Evolutionary conservation across 257 asterid genomes (phyloP).

Genomic region (Plectranthus barbatus): DNA sequence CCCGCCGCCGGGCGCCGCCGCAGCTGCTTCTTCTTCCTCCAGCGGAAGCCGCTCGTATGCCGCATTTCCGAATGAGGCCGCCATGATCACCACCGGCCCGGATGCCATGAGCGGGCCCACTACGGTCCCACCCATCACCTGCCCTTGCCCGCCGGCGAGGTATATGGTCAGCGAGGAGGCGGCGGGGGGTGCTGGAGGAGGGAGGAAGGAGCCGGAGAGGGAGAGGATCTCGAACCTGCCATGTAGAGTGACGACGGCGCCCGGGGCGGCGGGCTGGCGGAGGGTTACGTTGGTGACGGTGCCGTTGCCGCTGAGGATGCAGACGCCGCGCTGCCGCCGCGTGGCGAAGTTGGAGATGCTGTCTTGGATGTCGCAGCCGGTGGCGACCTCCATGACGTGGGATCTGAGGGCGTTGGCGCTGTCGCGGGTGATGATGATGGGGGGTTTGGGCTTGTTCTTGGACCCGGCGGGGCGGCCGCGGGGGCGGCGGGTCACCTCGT

Average conservation of each 20-base stretch:
- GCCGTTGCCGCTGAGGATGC: conserved; percentile 75
- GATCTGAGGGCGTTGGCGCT: too few relatives aligned
- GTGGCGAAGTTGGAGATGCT: conserved; percentile 71
- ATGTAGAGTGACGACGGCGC: conserved; percentile 77
- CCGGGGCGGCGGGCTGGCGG: conserved; percentile 73
- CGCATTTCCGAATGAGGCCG: conserved; percentile 89
- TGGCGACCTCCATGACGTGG: conserved; percentile 70
- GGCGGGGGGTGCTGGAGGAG: conserved; percentile 88
- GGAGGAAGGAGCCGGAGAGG: conserved; percentile 75
- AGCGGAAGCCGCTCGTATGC: conserved; percentile 88
- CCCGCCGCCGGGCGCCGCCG: conserved; percentile 20
- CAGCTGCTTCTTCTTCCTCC: conserved; percentile 57
- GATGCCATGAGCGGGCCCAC: conserved; percentile 76
- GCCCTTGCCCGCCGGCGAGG: too few relatives aligned
- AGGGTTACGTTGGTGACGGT: conserved; percentile 72
- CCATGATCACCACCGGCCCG: conserved; percentile 90
- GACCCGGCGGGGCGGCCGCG: too few relatives aligned
- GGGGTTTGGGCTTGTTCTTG: too few relatives aligned
- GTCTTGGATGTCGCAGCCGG: conserved; percentile 71
- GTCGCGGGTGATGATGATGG: too few relatives aligned
- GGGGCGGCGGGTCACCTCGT: conserved; percentile 48
- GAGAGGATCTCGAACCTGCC: conserved; percentile 89
- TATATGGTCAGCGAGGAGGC: conserved; percentile 80
- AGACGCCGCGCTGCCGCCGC: conserved; percentile 76
- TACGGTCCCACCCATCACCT: conserved; percentile 87